Evolutionary conservation across 2,329 filamentous ascomycete genomes (phyloP).

Genomic region (Apiospora saccharicola): DNA sequence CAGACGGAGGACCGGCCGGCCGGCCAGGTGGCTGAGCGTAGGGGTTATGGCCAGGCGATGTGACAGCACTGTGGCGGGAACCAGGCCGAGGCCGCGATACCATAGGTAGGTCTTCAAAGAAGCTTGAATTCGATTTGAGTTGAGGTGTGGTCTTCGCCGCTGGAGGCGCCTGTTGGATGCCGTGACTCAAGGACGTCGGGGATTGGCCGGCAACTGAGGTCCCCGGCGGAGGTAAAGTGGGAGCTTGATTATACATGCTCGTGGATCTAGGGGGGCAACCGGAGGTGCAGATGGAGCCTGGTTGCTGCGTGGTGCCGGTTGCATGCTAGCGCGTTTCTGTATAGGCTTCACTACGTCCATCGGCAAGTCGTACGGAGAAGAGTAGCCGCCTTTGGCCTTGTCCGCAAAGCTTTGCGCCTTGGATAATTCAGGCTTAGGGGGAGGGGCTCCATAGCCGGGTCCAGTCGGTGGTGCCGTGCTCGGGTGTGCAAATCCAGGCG

Average conservation of each 20-base stretch:
- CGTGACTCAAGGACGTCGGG: constrained; percentile 49
- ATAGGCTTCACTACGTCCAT: constrained; percentile 81
- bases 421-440: constrained; percentile 53
- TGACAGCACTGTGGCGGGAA: constrained; percentile 54
- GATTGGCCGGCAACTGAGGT: constrained; percentile 38
- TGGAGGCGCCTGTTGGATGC: constrained; percentile 42
- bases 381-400: constrained; percentile 90
- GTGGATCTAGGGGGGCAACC: constrained; percentile 58
- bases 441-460: constrained; percentile 48
- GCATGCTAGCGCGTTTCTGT: constrained; percentile 68
- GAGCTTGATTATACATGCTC: constrained; percentile 57
- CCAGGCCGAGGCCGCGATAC: constrained; percentile 67
- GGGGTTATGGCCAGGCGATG: constrained; percentile 33
- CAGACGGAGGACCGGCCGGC: constrained; percentile 36
- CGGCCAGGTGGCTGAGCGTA: constrained; percentile 42
- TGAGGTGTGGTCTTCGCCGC: constrained; percentile 45
- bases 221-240: constrained; percentile 33
- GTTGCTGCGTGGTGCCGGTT: constrained; percentile 58
- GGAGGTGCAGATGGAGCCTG: constrained; percentile 51
- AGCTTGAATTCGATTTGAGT: constrained; percentile 59
- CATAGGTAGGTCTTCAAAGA: constrained; percentile 81
- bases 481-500: constrained; percentile 39
- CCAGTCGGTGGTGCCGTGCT: constrained; percentile 39
- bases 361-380: constrained; percentile 93
- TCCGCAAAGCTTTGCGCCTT: constrained; percentile 86